These are phyloP conservation scores for Plenodomus lindquistii DNA, from an alignment of 2,329 filamentous ascomycete species.

Conservation along the genomic window DNA sequence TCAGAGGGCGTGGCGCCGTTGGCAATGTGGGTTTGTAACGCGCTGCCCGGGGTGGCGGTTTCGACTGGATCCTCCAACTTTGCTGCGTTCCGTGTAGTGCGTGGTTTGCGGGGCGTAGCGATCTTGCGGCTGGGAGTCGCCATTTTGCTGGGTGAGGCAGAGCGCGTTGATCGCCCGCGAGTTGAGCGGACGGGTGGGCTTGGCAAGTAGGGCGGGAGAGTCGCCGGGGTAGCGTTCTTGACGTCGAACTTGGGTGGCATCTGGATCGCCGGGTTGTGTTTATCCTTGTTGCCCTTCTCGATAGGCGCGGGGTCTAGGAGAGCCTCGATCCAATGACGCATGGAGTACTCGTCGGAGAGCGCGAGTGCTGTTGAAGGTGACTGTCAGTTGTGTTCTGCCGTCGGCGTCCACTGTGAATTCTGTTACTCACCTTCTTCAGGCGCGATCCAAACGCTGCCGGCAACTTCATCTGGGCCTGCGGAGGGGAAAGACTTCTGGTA, in stretches of 20 bases:
- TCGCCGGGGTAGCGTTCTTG: conserved; percentile 42
- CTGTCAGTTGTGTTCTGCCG: conserved; percentile 18
- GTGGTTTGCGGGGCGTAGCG: conserved; percentile 58
- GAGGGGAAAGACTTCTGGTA: conserved; percentile 82
- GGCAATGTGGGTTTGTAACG: conserved; percentile 40
- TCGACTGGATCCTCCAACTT: conserved; percentile 46
- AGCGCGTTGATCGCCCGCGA: conserved; percentile 61
- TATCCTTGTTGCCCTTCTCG: conserved; percentile 64
- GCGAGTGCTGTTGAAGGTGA: conserved; percentile 66
- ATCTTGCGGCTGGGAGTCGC: conserved; percentile 52
- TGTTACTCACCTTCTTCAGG: conserved; percentile 65
- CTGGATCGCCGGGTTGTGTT: conserved; percentile 71
- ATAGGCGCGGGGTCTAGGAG: conserved; percentile 88
- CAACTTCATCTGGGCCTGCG: conserved; percentile 88
- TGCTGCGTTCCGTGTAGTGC: conserved; percentile 49
- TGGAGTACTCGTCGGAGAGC: conserved; percentile 84
- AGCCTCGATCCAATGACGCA: conserved; percentile 86
- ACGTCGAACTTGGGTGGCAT: conserved; percentile 80
- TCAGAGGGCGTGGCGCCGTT: conserved; percentile 33
- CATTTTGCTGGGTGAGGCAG: conserved; percentile 60
- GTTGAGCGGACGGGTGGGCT: conserved; percentile 38
- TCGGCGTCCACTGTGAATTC: neutral
- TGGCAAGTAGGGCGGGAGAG: conserved; percentile 35
- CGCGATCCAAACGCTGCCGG: conserved; percentile 95
- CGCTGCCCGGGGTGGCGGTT: conserved; percentile 50